Percentiles rank a stretch among this genome's conserved stretches.
Conservation (phyloP, 2,329 filamentous ascomycete species). For the Septoria petroselini region DNA sequence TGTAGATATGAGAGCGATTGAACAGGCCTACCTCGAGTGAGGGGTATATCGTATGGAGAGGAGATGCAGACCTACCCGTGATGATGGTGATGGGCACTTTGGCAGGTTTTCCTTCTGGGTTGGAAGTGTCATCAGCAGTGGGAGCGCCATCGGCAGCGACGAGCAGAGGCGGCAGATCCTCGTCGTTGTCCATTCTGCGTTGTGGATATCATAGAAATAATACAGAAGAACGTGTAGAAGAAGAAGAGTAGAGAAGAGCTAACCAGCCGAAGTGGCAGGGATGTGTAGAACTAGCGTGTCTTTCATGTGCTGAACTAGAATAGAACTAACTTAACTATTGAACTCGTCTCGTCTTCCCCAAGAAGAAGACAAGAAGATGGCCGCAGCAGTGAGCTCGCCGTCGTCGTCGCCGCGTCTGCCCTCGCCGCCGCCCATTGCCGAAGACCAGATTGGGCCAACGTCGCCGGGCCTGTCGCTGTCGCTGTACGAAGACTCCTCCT, state of each 20-base stretch:
- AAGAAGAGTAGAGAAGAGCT: background rate
- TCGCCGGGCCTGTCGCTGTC: slow-evolving; percentile 70
- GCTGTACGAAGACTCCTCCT: slow-evolving; percentile 57
- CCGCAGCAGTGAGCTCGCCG: slow-evolving; percentile 43
- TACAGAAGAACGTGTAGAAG: background rate
- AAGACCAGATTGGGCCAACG: slow-evolving; percentile 82
- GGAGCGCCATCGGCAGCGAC: slow-evolving; percentile 48
- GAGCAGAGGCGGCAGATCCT: slow-evolving; percentile 61
- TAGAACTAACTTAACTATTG: no score
- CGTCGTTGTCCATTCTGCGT: slow-evolving; percentile 60
- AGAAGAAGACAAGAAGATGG: background rate
- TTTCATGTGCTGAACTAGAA: slow-evolving; percentile 11
- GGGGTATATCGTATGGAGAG: no score
- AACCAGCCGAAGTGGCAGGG: background rate
- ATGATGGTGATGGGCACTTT: slow-evolving; percentile 85
- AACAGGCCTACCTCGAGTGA: no score
- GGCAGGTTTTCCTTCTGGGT: slow-evolving; percentile 45
- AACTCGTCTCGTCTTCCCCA: background rate
- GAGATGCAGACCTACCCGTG: slow-evolving; percentile 64
- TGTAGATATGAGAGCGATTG: no score
- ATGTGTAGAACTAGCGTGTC: background rate
- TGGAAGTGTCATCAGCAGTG: slow-evolving; percentile 27
- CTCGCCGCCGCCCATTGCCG: slow-evolving; percentile 88
- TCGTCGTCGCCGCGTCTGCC: slow-evolving; percentile 88
- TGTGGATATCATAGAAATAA: background rate